Evolutionary conservation across 2,329 filamentous ascomycete species (phyloP).

Genomic region (Aspergillus sp.): DNA sequence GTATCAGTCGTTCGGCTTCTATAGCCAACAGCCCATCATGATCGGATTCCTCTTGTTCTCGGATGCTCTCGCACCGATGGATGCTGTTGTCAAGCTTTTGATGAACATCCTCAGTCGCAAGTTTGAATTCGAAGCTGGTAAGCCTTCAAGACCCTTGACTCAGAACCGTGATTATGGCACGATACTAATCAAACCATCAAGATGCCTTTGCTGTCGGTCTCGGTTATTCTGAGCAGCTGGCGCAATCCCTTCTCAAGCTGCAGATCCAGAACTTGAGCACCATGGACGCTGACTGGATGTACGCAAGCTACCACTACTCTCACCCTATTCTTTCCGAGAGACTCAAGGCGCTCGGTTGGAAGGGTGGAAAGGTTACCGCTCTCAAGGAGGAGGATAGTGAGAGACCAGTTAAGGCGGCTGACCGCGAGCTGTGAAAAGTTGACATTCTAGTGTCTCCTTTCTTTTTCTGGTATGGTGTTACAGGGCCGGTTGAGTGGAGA

Average conservation of each 20-base stretch:
- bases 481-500: background rate
- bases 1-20: conserved; percentile 89
- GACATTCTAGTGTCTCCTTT: background rate
- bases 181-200: conserved; percentile 33
- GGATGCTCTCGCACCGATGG: conserved; percentile 90
- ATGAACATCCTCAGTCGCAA: conserved; percentile 95
- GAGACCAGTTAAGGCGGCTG: conserved; percentile 68
- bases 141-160: conserved; percentile 21
- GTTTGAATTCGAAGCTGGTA: conserved; percentile 92
- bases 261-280: conserved; percentile 97
- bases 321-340: conserved; percentile 95
- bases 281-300: conserved; percentile 99
- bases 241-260: conserved; percentile 88
- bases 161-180: conserved; percentile 3
- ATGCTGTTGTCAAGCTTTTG: conserved; percentile 88
- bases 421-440: conserved; percentile 67
- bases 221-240: conserved; percentile 81
- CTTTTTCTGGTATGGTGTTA: conserved; percentile 10
- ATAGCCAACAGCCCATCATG: conserved; percentile 80
- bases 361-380: conserved; percentile 55
- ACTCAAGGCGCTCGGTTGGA: conserved; percentile 87
- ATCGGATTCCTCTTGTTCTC: conserved; percentile 98
- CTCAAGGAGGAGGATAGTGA: conserved; percentile 56
- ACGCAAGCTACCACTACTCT: conserved; percentile 97
- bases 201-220: conserved; percentile 83